Percentiles rank a stretch among this genome's conserved stretches.
Evolutionary conservation across 192 early-diverging fungal genomes (phyloP).

Genomic region (Haplosporangium gracile): DNA sequence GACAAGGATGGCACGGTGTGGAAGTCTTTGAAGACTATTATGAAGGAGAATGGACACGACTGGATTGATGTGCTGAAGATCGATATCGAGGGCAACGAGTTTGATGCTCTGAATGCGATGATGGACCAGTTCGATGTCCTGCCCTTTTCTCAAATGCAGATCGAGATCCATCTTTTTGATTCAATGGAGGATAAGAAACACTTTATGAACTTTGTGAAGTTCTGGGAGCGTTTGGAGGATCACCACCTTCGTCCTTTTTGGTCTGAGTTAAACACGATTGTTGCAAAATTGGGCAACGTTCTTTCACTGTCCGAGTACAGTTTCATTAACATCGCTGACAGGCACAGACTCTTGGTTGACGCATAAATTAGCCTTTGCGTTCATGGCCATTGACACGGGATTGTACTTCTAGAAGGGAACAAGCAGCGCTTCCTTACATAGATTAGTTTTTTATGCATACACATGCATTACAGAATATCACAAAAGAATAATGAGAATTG

Average conservation of each 20-base stretch:
- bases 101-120: not conserved
- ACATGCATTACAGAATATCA: too few relatives aligned
- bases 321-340: conserved; percentile 13
- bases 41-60: conserved; percentile 9
- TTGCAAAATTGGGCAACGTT: not conserved
- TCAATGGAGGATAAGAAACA: too few relatives aligned
- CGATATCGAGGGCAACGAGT: conserved; percentile 28
- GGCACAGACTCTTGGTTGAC: not conserved
- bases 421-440: too few relatives aligned
- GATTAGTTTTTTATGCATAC: too few relatives aligned
- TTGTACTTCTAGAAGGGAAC: too few relatives aligned
- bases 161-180: conserved; percentile 8
- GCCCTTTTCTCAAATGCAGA: conserved; percentile 15
- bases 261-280: conserved; percentile 19
- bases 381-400: too few relatives aligned
- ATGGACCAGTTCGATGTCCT: not conserved
- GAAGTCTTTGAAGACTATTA: conserved; percentile 7
- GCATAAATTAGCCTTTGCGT: too few relatives aligned
- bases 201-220: not conserved
- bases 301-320: conserved; percentile 2
- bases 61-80: conserved; percentile 33
- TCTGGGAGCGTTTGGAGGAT: conserved; percentile 2
- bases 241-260: conserved; percentile 9
- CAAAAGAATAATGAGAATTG: too few relatives aligned
- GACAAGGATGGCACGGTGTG: not conserved